Conservation (phyloP, 75 land plant species). For the Pinus albicaulis region DNA sequence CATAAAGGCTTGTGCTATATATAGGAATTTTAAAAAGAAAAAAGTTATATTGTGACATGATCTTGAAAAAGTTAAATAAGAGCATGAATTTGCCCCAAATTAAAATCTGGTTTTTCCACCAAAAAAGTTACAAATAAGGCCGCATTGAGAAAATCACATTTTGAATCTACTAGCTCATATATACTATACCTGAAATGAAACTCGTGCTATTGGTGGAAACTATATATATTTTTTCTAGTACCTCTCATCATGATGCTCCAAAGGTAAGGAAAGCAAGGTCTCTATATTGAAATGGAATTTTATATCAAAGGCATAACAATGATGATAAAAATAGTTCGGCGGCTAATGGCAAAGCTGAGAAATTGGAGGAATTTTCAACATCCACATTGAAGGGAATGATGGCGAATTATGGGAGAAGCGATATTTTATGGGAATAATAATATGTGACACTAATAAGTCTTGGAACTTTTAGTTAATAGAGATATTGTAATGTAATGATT, state of each 20-base stretch:
- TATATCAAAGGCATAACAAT: not conserved
- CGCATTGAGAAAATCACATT: constrained; percentile 23
- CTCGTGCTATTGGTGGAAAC: constrained; percentile 49
- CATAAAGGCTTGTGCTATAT: constrained; percentile 87
- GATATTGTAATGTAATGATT: too few relatives aligned
- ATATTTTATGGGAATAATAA: too few relatives aligned
- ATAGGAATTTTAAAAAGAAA: constrained; percentile 72
- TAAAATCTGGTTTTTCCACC: constrained; percentile 8
- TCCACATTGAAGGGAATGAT: constrained; percentile 10
- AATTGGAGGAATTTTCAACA: constrained; percentile 36
- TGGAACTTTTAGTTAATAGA: too few relatives aligned
- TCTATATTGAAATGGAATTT: constrained; percentile 21
- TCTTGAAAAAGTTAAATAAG: constrained; percentile 46
- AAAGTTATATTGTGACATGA: constrained; percentile 56
- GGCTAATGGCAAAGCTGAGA: constrained; percentile 8
- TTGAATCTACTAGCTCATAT: constrained; percentile 41
- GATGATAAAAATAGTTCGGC: constrained; percentile 27
- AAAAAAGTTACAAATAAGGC: constrained; percentile 20
- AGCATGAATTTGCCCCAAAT: constrained; percentile 13
- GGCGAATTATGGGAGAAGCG: not conserved
- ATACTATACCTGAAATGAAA: constrained; percentile 41
- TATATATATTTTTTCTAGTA: constrained; percentile 15
- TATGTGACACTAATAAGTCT: too few relatives aligned
- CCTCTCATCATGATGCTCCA: constrained; percentile 12
- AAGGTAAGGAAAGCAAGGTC: constrained; percentile 24